Evolutionary conservation across 2,329 filamentous ascomycete species (phyloP), one percentile per base, ranked within the genome.

Genomic region (Zalaria sp.): DNA sequence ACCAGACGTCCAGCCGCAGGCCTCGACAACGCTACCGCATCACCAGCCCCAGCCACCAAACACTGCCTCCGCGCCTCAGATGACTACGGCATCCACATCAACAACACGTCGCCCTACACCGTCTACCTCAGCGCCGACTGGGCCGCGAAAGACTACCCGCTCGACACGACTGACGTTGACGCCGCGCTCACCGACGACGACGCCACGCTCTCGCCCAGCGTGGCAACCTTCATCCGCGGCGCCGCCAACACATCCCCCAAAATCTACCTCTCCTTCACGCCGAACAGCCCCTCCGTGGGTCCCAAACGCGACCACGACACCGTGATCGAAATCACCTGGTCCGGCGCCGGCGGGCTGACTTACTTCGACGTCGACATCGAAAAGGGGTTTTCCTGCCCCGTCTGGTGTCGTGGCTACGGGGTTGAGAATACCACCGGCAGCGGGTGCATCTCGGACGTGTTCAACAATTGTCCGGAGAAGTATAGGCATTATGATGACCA

Each of bases 351-450:
- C 10, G 27, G 27, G 9, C 34, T 38, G n/a, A 37, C 37, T 5
- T 44, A 39, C 11, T 44, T 25, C 11, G 43, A 44, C 18, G 28
- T 44, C 25, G 43, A 44, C 36, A 39, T 44, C 11, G 43, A 44
- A 11, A 34, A 29, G n/a, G 43, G 43, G 28, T 44, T 44, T 32
- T 41, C 39, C 2, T 35, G 35, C 4, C 43, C 43, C 7, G 38
- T 44, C 4, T 44, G 43, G 43, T 44, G 43, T 34, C 35, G 37
- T 31, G 43, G 35, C 10, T 27, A 31, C 9, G 39, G 35, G 4
- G 35, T 38, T 3, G 5, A 38, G 11, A 37, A 36, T 35, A 10
- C n/a, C 4, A 27, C 6, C 3, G 43, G 43, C 27, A 27, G 36
- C 28, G 43, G 43, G 9, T 44, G 43, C 25, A 27, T 32, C 4